phyloP scores from a whole-genome alignment of 345 rosid genomes.

The Eucalyptus curtisii region DNA sequence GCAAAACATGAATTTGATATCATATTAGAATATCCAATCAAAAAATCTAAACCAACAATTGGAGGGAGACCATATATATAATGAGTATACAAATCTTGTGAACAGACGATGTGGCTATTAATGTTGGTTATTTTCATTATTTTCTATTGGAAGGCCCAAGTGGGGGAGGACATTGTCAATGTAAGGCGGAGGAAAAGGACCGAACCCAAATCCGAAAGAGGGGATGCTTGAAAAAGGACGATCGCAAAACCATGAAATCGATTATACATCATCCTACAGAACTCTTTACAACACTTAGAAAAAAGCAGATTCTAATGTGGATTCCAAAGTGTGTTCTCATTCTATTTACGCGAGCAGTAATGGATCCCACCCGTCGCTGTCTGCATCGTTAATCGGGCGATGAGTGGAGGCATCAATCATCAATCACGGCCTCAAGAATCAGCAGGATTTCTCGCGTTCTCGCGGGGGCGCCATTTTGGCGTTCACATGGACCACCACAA shows the following conservation, averaged over 20 bases:
- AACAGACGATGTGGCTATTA: accelerated
- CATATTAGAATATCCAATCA: background rate
- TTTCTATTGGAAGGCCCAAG: background rate
- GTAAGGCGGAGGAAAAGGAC: background rate
- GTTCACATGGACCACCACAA: background rate
- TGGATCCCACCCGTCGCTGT: background rate
- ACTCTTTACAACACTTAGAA: background rate
- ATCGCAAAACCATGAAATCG: background rate
- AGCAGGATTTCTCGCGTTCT: background rate
- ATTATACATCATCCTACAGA: background rate
- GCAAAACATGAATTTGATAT: accelerated
- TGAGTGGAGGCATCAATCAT: background rate
- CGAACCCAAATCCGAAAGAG: background rate
- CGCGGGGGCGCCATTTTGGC: background rate
- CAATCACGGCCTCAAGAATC: background rate
- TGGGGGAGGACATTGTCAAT: background rate
- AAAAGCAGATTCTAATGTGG: background rate
- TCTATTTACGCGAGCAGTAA: background rate
- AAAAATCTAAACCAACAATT: background rate
- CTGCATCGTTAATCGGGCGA: background rate
- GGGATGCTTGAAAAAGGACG: background rate
- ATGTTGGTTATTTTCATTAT: background rate
- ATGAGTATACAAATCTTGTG: accelerated
- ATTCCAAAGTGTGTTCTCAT: background rate
- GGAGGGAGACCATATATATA: background rate